A percentile compares a stretch with the other conserved stretches of the same genome.
Evolutionary conservation across 2,329 filamentous ascomycete genomes (phyloP).

Genomic region (Botrytis fragariae): DNA sequence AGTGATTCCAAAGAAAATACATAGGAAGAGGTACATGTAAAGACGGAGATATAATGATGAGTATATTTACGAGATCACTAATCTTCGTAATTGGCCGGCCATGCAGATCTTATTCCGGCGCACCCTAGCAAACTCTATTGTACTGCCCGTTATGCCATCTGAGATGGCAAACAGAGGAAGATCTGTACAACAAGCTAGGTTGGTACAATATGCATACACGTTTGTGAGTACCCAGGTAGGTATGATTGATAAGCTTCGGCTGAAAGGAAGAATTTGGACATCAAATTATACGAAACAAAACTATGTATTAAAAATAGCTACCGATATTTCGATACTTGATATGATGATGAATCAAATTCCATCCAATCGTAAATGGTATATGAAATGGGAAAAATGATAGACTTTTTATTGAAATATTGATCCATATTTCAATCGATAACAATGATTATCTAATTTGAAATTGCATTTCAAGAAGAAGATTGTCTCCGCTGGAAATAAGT

Average conservation of each 20-base stretch:
- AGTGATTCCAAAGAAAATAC: neutral
- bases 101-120: neutral
- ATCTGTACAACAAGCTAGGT: neutral
- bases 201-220: neutral
- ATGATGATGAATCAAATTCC: neutral
- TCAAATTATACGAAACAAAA: neutral
- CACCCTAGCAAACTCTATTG: neutral
- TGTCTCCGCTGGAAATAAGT: neutral
- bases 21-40: neutral
- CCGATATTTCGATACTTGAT: neutral
- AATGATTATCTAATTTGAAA: neutral
- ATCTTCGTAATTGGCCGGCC: neutral
- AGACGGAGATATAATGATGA: neutral
- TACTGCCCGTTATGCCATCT: neutral
- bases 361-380: neutral
- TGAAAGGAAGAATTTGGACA: neutral
- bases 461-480: neutral
- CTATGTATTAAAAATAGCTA: neutral
- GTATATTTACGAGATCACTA: neutral
- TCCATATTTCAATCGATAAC: neutral
- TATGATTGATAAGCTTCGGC: neutral
- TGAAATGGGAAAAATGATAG: neutral
- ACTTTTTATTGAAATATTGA: neutral
- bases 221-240: neutral
- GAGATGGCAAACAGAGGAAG: neutral